phyloP scores from a whole-genome alignment of 1,284 basidiomycete species.

The Exobasidium cylindrosporum region DNA sequence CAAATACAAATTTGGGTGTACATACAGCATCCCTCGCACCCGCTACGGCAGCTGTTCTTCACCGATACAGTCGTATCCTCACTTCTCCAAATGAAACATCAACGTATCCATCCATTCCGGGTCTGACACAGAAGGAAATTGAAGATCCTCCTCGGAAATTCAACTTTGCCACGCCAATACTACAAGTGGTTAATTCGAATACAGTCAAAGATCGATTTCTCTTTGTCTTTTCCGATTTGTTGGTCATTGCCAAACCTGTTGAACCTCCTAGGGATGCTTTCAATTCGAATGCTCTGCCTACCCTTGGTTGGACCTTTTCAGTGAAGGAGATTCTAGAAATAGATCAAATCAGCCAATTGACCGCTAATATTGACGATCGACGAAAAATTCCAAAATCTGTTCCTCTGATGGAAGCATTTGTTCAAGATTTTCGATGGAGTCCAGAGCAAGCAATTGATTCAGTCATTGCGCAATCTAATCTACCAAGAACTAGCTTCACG shows the following conservation, averaged over 20 bases:
- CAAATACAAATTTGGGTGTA: no score
- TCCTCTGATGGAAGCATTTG: constrained; percentile 60
- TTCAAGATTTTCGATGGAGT: constrained; percentile 66
- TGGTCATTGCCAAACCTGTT: constrained; percentile 70
- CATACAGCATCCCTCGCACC: constrained; percentile 22
- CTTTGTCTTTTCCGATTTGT: constrained; percentile 89
- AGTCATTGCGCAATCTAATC: constrained; percentile 57
- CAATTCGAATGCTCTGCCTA: constrained; percentile 41
- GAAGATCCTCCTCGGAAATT: constrained; percentile 78
- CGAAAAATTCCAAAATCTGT: constrained; percentile 23
- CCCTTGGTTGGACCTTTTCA: constrained; percentile 37
- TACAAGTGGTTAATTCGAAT: constrained; percentile 88
- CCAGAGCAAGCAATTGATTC: constrained; percentile 57
- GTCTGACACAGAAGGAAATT: constrained; percentile 3
- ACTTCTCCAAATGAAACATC: constrained; percentile 17
- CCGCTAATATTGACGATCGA: constrained; percentile 25
- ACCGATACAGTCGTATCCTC: constrained; percentile 41
- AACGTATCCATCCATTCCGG: constrained; percentile 12
- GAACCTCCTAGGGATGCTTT: constrained; percentile 27
- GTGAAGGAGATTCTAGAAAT: constrained; percentile 42
- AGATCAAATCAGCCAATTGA: constrained; percentile 25
- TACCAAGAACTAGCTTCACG: constrained; percentile 56
- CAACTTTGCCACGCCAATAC: constrained; percentile 75
- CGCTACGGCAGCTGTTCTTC: constrained; percentile 34
- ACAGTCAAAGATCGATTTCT: constrained; percentile 94